Evolutionary conservation across 2,329 filamentous ascomycete genomes (phyloP), one percentile per base, ranked within the genome.

Genomic region (Pyrenochaeta sp.): DNA sequence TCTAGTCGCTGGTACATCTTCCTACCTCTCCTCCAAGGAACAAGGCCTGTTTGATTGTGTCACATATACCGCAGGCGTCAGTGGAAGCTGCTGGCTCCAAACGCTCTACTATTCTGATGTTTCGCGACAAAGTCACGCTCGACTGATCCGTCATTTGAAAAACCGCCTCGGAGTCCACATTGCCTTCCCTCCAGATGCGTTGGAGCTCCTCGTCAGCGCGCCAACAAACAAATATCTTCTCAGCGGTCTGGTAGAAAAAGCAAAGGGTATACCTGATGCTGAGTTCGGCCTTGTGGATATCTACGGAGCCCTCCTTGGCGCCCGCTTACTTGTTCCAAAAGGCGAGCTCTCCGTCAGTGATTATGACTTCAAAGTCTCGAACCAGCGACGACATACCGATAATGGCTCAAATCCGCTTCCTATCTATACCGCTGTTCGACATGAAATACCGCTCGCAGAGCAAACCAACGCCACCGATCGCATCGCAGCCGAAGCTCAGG

Each of bases 21-120:
- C 92, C 0, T 86, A 95, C 49, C 77, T 94, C 7, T 92, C 91
- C 3, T 82, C 90, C 0, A 84, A 90, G 47, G 88, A 96, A 67
- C 88, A 89, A 44, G 94, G 94, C 0, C 77, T 99, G 0, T 95
- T 96, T 67, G 92, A 96, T 71, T 97, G 94, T 67, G 82, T 90
- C 8, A 97, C 92, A 1, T 99, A 99, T 64, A 96, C 91, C 0
- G 90, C 93, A 4, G 94, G 94, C 1, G 94, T 99, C 35, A 96
- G 91, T 65, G 94, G 94, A 0, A 95, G 89, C 53, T 97, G 94
- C 70, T 99, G 94, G 94, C 79, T 97, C 5, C 93, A 97, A 68
- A 80, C 89, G 0, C 78, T 99, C 3, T 96, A 89, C 66, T 86
- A 94, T 63, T 93, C 90, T 0, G 89, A 90, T 1, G 80, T 97